These are phyloP conservation scores for Aegle marmelos DNA, from an alignment of 345 rosid genomes.

Conservation along the genomic window DNA sequence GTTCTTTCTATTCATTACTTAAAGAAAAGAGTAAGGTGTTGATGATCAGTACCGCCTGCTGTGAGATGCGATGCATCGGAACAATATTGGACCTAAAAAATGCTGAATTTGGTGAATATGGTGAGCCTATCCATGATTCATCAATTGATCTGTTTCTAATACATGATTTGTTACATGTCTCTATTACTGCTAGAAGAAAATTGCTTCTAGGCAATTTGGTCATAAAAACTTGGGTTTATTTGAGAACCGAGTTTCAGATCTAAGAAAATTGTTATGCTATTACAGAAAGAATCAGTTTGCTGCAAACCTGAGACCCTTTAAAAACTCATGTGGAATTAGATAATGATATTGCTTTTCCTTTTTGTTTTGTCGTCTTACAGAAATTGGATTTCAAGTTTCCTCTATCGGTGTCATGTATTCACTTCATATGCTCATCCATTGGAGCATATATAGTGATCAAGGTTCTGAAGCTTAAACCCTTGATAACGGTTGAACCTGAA, in stretches of 20 bases:
- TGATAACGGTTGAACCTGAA: slow-evolving; percentile 82
- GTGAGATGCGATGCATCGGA: neutral
- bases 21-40: no score
- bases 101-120: neutral
- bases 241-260: slow-evolving; percentile 8
- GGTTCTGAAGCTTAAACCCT: slow-evolving; percentile 85
- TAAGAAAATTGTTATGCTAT: neutral
- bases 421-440: slow-evolving; percentile 93
- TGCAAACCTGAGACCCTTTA: neutral
- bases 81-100: neutral
- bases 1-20: no score
- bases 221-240: neutral
- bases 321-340: neutral
- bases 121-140: neutral
- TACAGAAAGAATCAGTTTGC: neutral
- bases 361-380: slow-evolving; percentile 33
- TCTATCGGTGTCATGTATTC: slow-evolving; percentile 81
- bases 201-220: slow-evolving; percentile 1
- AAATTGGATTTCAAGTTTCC: slow-evolving; percentile 99
- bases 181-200: neutral
- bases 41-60: no score
- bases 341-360: neutral
- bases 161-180: neutral
- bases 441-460: slow-evolving; percentile 93
- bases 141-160: neutral